Base-by-base conservation (phyloP, 2,329 filamentous ascomycete species). In the Hortaea werneckii region DNA sequence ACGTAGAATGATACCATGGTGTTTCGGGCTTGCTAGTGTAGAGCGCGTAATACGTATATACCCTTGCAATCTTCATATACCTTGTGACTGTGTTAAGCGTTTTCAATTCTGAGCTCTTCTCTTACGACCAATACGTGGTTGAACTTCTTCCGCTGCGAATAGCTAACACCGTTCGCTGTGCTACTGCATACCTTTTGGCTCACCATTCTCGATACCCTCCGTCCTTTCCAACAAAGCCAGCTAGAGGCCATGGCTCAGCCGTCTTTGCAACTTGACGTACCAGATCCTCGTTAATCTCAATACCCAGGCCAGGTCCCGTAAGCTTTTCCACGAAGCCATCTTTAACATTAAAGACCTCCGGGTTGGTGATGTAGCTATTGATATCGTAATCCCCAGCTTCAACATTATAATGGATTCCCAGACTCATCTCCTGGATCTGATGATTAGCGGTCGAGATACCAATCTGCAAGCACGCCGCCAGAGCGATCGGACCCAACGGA, bases 391-490 rank as follows among this genome's bases (percentile, higher is more conserved):
- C 72, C 1, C 77, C 80, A 0, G 73, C 75, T 55, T 75, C 73
- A 4, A 65, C 64, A 54, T 89, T 89, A 59, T 88, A 89, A 60
- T 89, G 85, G 54, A 89, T 88, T 0, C 84, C 85, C 29, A 87
- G 58, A 44, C 79, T 82, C 85, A 87, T 87, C 63, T 88, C 84
- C 58, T 85, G 79, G 29, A 88, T 87, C 0, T 75, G 77, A 59
- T 83, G 87, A 61, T 83, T 87, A 13, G 73, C 73, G 13, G 68
- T 77, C 7, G 65, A 68, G 13, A 76, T 69, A 26, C 78, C 80
- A 1, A 87, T 76, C 51, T 87, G 83, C 37, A 87, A 70, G 45
- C 75, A 80, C 0, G 84, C 84, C 0, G 84, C 84, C 11, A 87
- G 67, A 0, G 84, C 82, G 42, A 88, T 82, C 0, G 84, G 83